These are phyloP conservation scores for Alternaria longipes DNA, from an alignment of 2,329 filamentous ascomycete genomes.

Conservation along the genomic window DNA sequence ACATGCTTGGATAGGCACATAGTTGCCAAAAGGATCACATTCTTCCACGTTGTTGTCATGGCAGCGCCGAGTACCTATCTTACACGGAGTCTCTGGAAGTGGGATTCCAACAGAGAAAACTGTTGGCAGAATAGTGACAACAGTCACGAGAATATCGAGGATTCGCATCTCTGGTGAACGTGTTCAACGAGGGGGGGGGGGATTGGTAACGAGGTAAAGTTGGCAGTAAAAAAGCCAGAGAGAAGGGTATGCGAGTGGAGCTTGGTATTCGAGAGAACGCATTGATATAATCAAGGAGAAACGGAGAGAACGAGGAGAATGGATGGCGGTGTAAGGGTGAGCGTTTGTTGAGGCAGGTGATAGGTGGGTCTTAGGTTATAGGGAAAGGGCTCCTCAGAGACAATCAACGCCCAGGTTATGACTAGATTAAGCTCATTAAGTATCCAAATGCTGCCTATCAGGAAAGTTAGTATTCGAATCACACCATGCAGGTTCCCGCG, in stretches of 20 bases:
- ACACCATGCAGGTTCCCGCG: neutral
- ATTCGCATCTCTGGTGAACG: constrained; percentile 16
- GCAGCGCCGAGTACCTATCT: neutral
- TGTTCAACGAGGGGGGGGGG: neutral
- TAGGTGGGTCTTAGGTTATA: neutral
- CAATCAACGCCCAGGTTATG: neutral
- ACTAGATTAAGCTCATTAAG: neutral
- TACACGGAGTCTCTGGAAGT: neutral
- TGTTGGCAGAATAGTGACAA: constrained; percentile 2
- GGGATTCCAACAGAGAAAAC: constrained; percentile 5
- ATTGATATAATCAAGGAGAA: neutral
- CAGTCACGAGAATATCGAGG: constrained; percentile 5
- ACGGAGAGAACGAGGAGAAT: neutral
- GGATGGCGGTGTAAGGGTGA: neutral
- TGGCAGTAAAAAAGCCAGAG: neutral
- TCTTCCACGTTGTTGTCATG: too few species aligned
- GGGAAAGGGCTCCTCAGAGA: neutral
- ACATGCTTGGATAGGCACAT: too few species aligned
- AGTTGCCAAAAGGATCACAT: too few species aligned
- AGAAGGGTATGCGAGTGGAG: neutral
- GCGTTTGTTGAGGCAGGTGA: neutral
- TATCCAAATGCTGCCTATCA: neutral
- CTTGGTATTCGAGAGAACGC: neutral
- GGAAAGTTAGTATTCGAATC: neutral
- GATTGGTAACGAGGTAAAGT: neutral